Conservation (phyloP, 495 filamentous ascomycete genomes). For the Lophiostoma macrostomum region DNA sequence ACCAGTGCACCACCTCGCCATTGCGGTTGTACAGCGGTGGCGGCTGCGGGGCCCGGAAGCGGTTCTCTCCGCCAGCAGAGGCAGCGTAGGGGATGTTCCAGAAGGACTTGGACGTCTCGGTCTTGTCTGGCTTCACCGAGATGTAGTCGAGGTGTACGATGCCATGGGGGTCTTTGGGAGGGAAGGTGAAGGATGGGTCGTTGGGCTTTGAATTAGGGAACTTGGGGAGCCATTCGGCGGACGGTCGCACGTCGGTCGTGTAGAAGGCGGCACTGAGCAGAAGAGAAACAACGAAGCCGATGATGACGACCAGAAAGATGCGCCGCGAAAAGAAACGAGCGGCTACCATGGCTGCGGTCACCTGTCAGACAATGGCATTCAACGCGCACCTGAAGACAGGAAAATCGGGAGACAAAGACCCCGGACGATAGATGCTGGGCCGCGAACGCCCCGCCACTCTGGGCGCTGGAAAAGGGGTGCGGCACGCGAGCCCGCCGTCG, state of each 20-base stretch:
- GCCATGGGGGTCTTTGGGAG: conserved; percentile 11
- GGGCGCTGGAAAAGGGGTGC: too few relatives aligned
- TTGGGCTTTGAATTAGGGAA: too few relatives aligned
- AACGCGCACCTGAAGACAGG: too few relatives aligned
- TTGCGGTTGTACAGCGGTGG: background rate
- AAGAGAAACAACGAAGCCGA: too few relatives aligned
- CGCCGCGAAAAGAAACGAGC: too few relatives aligned
- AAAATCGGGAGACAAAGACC: too few relatives aligned
- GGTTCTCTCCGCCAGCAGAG: conserved; percentile 8
- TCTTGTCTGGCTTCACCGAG: conserved; percentile 5
- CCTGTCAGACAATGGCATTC: too few relatives aligned
- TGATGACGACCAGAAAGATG: too few relatives aligned
- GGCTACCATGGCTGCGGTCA: too few relatives aligned
- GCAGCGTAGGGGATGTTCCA: conserved; percentile 26
- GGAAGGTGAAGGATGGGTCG: background rate
- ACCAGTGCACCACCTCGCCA: conserved; percentile 6
- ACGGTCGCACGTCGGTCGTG: background rate
- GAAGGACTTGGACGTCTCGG: conserved; percentile 3
- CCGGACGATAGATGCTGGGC: too few relatives aligned
- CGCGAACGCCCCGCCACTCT: too few relatives aligned
- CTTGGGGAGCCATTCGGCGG: background rate
- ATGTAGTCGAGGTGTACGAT: conserved; percentile 22
- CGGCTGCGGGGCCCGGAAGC: conserved; percentile 20
- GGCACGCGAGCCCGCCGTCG: too few relatives aligned
- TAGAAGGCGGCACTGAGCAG: background rate